Base-by-base conservation (phyloP, 768 basidiomycete genomes). In the Pluteus cervinus region DNA sequence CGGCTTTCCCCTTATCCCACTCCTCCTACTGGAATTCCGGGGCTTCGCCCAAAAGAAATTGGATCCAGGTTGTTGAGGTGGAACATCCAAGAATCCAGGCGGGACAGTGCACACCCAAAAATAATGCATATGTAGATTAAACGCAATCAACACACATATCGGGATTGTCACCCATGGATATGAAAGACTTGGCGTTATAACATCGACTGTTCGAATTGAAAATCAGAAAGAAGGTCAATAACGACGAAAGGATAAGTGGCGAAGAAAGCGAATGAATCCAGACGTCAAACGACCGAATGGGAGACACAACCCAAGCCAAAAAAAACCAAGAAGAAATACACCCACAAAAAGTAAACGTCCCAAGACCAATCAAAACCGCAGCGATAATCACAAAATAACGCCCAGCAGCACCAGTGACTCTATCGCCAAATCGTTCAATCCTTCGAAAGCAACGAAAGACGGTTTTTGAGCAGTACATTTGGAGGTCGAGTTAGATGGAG, bases 341-440 rank as follows among this genome's bases (percentile, higher is more conserved):
- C 84, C 61, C 53, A 93, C 91, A 89, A 56, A 94, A 98, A 46
- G 75, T 81, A 33, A 89, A 43, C 0, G 76, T 66, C 30, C 90
- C 92, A 1, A 68, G 50, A 8, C 68, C 60, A 11, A 92, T 79
- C 18, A 98, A 69, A 5, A 79, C 50, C 38, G 83, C 66, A 4
- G 90, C 93, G n/a, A 94, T 65, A 1, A 63, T 72, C 25, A 98
- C 77, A 55, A 98, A 98, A 51, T 84, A 76, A 0, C 92, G 94
- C 0, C 94, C 94, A 21, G 88, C 92, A 36, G 86, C 84, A 37
- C 92, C 90, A 0, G 90, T 96, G 25, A 94, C 50, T 47, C 72
- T 66, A 57, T 96, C 89, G 4, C 75, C 93, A 33, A 65, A 58
- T 37, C 77, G 63, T 62, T 97, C 92, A 9, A 93, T 55, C 10